Percentiles rank a stretch among this genome's conserved stretches.
Evolutionary conservation across 768 basidiomycete species (phyloP).

Genomic region (Pulveroboletus sp.): DNA sequence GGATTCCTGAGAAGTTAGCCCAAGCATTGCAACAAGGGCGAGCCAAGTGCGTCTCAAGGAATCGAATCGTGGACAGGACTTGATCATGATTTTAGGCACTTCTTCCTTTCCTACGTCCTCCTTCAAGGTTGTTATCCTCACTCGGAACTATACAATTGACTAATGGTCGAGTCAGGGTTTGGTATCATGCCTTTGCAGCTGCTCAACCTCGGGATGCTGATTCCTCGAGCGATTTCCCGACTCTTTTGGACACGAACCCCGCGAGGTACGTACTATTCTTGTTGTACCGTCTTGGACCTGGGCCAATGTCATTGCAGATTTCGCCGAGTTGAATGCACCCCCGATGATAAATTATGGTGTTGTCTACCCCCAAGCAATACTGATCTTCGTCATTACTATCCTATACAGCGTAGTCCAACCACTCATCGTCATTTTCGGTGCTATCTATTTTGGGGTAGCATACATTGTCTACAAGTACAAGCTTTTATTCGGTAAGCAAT

Average conservation of each 20-base stretch:
- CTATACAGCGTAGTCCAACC: conserved; percentile 96
- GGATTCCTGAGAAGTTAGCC: conserved; percentile 91
- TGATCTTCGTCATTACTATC: conserved; percentile 93
- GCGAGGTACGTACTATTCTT: conserved; percentile 52
- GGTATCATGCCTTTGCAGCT: conserved; percentile 96
- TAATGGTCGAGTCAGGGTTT: conserved; percentile 47
- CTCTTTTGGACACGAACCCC: conserved; percentile 85
- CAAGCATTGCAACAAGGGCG: conserved; percentile 72
- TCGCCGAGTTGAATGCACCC: conserved; percentile 93
- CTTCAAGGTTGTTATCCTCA: conserved; percentile 55
- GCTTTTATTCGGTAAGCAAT: conserved; percentile 76
- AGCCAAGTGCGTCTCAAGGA: conserved; percentile 47
- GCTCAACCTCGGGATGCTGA: conserved; percentile 83
- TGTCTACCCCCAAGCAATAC: conserved; percentile 94
- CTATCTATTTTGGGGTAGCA: conserved; percentile 91
- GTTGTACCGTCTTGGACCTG: neutral
- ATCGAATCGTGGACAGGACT: conserved; percentile 9
- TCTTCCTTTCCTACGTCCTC: conserved; percentile 82
- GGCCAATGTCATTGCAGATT: conserved; percentile 56
- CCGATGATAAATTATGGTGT: conserved; percentile 98
- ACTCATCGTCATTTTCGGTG: conserved; percentile 90
- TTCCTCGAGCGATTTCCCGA: conserved; percentile 72
- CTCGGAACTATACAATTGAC: neutral
- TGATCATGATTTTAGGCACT: conserved; percentile 52
- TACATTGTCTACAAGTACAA: conserved; percentile 99